Evolutionary conservation across 2,329 filamentous ascomycete species (phyloP).

Genomic region (Rhynchosporium secalis): DNA sequence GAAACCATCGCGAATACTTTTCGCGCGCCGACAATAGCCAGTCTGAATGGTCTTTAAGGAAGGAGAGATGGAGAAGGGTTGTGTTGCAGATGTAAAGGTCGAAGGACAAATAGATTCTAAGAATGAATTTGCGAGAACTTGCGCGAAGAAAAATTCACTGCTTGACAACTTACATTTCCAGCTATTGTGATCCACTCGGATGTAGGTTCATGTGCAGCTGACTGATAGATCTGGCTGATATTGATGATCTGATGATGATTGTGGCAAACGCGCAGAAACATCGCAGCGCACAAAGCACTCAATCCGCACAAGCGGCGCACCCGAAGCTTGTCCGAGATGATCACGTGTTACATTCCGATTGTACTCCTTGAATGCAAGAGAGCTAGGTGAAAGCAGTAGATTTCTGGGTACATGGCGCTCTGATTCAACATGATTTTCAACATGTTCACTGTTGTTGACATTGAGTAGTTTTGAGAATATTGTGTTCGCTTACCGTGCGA

Average conservation of each 20-base stretch:
- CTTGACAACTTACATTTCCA: not conserved
- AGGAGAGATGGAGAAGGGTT: not conserved
- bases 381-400: too few relatives aligned
- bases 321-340: not conserved
- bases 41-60: not conserved
- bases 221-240: conserved; percentile 7
- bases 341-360: conserved; percentile 5
- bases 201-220: not conserved
- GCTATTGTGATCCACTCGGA: conserved; percentile 3
- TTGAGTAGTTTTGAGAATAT: conserved; percentile 11
- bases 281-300: conserved; percentile 24
- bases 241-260: conserved; percentile 11
- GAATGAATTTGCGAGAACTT: conserved; percentile 6
- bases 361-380: too few relatives aligned
- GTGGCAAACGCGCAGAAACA: conserved; percentile 17
- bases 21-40: not conserved
- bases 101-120: not conserved
- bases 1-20: not conserved
- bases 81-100: conserved; percentile 6
- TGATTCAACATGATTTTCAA: not conserved
- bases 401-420: too few relatives aligned
- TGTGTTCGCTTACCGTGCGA: not conserved
- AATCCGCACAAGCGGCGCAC: conserved; percentile 15
- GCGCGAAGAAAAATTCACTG: conserved; percentile 13
- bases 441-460: not conserved